A percentile compares a stretch with the other conserved stretches of the same genome.
phyloP scores from a whole-genome alignment of 2,329 filamentous ascomycete genomes.

The Geosmithia morbida region DNA sequence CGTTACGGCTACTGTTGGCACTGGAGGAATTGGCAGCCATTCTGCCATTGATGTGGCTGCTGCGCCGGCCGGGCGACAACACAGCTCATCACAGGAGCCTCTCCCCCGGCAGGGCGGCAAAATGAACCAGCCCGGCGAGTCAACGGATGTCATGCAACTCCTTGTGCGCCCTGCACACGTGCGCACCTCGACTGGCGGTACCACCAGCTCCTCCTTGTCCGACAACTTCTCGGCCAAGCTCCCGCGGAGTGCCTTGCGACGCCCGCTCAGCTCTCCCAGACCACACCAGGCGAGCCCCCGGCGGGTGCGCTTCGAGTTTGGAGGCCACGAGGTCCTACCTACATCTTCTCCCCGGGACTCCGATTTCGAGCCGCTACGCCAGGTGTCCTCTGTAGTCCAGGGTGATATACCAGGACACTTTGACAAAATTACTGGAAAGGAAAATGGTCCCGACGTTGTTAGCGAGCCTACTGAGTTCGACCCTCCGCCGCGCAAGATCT shows the following conservation, averaged over 20 bases:
- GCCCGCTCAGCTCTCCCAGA: constrained; percentile 36
- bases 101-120: constrained; percentile 6
- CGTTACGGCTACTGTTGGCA: not conserved
- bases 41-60: not conserved
- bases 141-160: not conserved
- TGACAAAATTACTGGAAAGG: not conserved
- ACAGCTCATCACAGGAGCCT: not conserved
- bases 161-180: constrained; percentile 14
- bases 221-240: constrained; percentile 34
- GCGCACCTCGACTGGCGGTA: constrained; percentile 29
- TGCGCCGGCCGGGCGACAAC: not conserved
- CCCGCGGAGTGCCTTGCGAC: constrained; percentile 41
- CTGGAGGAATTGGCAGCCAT: not conserved
- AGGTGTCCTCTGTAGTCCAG: constrained; percentile 8
- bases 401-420: constrained; percentile 12
- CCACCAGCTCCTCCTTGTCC: constrained; percentile 31
- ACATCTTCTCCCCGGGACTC: constrained; percentile 36
- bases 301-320: constrained; percentile 47
- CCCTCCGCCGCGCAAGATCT: constrained; percentile 35
- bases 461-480: constrained; percentile 13
- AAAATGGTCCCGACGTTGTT: constrained; percentile 11
- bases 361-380: constrained; percentile 14
- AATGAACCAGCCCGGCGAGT: constrained; percentile 7
- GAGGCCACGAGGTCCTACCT: constrained; percentile 44
- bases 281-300: constrained; percentile 38